phyloP scores from a whole-genome alignment of 805 yeast genomes.

The Schwanniomyces occidentalis region DNA sequence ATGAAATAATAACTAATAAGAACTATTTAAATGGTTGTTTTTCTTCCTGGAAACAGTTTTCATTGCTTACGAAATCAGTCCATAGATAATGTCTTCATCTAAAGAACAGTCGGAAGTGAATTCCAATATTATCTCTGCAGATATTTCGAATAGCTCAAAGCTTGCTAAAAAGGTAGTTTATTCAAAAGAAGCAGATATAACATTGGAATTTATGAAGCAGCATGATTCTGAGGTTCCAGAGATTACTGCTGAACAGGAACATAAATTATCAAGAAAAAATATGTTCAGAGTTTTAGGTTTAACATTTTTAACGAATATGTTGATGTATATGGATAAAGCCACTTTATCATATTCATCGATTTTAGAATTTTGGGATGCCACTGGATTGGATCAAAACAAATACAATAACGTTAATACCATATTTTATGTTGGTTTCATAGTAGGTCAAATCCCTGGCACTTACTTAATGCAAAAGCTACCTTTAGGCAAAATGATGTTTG shows the following conservation, averaged over 20 bases:
- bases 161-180: not conserved
- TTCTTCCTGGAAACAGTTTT: too few species aligned
- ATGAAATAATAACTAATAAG: too few species aligned
- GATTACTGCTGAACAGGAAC: conserved; percentile 45
- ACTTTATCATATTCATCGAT: conserved; percentile 50
- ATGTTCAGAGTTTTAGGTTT: conserved; percentile 1
- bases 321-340: conserved; percentile 54
- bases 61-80: too few species aligned
- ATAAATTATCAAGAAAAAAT: conserved; percentile 6
- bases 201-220: conserved; percentile 35
- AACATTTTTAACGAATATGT: conserved; percentile 29
- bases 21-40: too few species aligned
- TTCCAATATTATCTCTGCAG: too few species aligned
- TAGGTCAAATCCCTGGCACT: conserved; percentile 47
- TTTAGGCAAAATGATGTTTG: conserved; percentile 37
- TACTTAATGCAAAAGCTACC: conserved; percentile 46
- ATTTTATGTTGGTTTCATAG: conserved; percentile 52
- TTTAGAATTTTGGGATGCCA: conserved; percentile 48
- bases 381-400: conserved; percentile 41
- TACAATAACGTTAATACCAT: conserved; percentile 52
- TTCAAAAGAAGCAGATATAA: conserved; percentile 38
- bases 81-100: too few species aligned
- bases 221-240: conserved; percentile 33
- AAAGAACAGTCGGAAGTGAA: too few species aligned
- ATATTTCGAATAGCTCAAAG: too few species aligned